phyloP scores from a whole-genome alignment of 768 basidiomycete species.

The Psilocybe cubensis region DNA sequence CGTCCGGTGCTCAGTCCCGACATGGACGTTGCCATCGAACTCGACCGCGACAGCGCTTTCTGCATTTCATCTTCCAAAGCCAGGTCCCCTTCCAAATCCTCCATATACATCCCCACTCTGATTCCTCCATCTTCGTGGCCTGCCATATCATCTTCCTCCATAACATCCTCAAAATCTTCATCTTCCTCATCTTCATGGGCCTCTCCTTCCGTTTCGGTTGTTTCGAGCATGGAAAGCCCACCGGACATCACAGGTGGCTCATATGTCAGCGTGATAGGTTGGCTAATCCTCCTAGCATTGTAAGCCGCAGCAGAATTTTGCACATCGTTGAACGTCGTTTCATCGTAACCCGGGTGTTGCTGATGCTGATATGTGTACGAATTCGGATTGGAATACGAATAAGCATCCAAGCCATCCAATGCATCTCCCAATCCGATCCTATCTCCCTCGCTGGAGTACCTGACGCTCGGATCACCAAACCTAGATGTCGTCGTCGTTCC shows the following conservation, averaged over 20 bases:
- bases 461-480: not conserved
- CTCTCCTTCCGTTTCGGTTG: slow-evolving; percentile 11
- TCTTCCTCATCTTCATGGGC: not conserved
- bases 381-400: slow-evolving; percentile 6
- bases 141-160: slow-evolving; percentile 1
- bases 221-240: slow-evolving; percentile 7
- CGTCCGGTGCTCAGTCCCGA: not conserved
- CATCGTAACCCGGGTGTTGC: not conserved
- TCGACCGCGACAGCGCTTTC: slow-evolving; percentile 12
- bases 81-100: slow-evolving; percentile 1
- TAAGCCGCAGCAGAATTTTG: no score
- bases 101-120: not conserved
- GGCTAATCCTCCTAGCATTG: not conserved
- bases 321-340: not conserved
- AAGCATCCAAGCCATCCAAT: not conserved
- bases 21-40: slow-evolving; percentile 10
- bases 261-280: slow-evolving; percentile 12
- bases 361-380: not conserved
- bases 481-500: no score
- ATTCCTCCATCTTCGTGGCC: not conserved
- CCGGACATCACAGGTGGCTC: slow-evolving; percentile 11
- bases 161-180: not conserved
- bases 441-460: not conserved
- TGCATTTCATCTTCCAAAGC: slow-evolving; percentile 13
- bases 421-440: not conserved